phyloP scores from a whole-genome alignment of 495 filamentous ascomycete species.

The Podospora didyma region DNA sequence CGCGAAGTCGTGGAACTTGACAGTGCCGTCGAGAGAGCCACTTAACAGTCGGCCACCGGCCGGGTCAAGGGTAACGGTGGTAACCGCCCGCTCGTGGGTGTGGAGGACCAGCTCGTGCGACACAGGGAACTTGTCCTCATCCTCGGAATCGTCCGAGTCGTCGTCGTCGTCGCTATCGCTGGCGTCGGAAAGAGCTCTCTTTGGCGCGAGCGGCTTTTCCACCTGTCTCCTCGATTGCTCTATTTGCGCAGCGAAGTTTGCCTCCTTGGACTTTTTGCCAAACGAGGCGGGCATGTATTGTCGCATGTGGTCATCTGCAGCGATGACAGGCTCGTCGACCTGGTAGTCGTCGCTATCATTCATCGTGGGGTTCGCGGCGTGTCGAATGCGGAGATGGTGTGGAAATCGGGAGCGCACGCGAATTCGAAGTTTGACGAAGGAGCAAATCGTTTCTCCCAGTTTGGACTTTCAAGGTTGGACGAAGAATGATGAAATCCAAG shows the following conservation, averaged over 20 bases:
- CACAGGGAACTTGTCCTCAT: constrained; percentile 87
- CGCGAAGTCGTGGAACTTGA: constrained; percentile 93
- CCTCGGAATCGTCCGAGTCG: constrained; percentile 56
- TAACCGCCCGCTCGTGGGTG: constrained; percentile 86
- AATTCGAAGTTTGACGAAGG: no score
- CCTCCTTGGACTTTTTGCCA: constrained; percentile 71
- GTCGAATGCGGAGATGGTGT: no score
- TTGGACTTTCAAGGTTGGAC: no score
- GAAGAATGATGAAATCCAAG: no score
- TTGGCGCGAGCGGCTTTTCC: constrained; percentile 27
- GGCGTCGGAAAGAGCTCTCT: constrained; percentile 33
- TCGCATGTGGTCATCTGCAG: constrained; percentile 72
- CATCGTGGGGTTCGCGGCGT: constrained; percentile 26
- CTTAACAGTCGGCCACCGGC: constrained; percentile 81
- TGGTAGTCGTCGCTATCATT: constrained; percentile 60
- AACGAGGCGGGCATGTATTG: constrained; percentile 80
- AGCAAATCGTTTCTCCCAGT: no score
- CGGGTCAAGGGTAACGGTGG: constrained; percentile 76
- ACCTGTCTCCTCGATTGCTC: constrained; percentile 64
- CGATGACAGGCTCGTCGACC: constrained; percentile 45
- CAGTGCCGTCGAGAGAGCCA: constrained; percentile 81
- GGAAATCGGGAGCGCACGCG: no score
- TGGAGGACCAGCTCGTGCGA: constrained; percentile 91
- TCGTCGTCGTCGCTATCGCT: constrained; percentile 46
- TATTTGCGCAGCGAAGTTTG: constrained; percentile 75